Conservation (phyloP, 192 early-diverging fungal genomes). For the Coemansia sp. region DNA sequence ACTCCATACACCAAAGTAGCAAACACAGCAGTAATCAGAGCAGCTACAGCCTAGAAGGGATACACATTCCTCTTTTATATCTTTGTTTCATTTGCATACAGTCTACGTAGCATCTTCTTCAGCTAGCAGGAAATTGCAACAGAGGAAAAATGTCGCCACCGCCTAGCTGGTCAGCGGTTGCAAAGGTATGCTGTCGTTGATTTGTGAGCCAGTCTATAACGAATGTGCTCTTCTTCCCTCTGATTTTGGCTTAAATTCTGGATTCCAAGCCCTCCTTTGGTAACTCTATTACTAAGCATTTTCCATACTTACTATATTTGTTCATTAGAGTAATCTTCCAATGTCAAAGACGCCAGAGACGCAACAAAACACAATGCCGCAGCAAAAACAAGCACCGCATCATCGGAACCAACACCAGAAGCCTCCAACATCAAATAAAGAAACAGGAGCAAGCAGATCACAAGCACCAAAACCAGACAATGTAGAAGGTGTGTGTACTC, state of each 20-base stretch:
- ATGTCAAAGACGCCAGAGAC: background rate
- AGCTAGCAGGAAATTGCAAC: background rate
- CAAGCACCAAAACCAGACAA: constrained; percentile 8
- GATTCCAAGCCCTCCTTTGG: background rate
- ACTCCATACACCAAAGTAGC: background rate
- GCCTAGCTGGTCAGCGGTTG: constrained; percentile 37
- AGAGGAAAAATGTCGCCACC: background rate
- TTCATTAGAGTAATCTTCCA: constrained; percentile 4
- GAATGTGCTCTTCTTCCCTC: background rate
- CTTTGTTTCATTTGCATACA: background rate
- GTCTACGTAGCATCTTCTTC: background rate
- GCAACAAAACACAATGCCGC: background rate
- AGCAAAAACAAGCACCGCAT: background rate
- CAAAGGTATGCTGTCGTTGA: constrained; percentile 29
- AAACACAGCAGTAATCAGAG: background rate
- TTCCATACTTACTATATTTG: background rate
- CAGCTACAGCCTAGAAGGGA: background rate
- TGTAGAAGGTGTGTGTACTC: constrained; percentile 4
- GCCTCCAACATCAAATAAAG: constrained; percentile 4
- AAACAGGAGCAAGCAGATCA: background rate
- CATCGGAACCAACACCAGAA: constrained; percentile 5
- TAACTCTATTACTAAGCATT: background rate
- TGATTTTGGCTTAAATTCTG: background rate
- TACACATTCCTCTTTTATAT: background rate
- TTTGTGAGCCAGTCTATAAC: background rate